Evolutionary conservation across 2,329 filamentous ascomycete species (phyloP), one percentile per base, ranked within the genome.

Genomic region (Fusarium paranaense): DNA sequence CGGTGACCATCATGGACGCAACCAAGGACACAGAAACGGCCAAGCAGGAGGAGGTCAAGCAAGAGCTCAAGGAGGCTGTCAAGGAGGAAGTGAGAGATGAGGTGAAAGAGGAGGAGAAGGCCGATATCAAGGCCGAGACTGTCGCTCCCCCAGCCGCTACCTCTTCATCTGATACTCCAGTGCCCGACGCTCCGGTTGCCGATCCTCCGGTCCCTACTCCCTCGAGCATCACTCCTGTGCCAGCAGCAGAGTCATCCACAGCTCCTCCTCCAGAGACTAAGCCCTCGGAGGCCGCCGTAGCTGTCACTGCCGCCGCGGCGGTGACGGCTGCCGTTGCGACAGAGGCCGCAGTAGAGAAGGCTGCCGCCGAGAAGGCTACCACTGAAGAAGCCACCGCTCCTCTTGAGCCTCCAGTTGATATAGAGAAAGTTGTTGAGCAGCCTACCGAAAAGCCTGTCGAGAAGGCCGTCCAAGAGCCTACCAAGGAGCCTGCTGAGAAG

Each of bases 31-130:
- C 74, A 56, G 78, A 78, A 45, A 71, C 64, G 40, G 64, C 68
- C 60, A 75, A 79, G 62, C 64, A 75, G 59, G 71, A 78, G 40
- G 75, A 80, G 62, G 47, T 75, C 60, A 78, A 74, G 61, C 33
- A 72, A 22, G 59, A 64, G 14, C 66, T 67, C 30, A 73, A 65
- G 30, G 72, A 70, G 6, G 66, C 52, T 30, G 57, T 57, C 42
- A 56, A 70, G n/a, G 65, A 69, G 33, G 72, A 69, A n/a, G 50
- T 72, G 27, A 74, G 64, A 18, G 59, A 66, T 14, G 72, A 75
- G 56, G 32, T 70, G 56, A 75, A 67, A 27, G 60, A 76, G 40
- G 76, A 78, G 50, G 54, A 72, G 45, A 75, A 77, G 59, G 59
- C 35, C 45, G 72, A 67, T 35, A 64, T 56, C 42, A 54, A 65